These are phyloP conservation scores for Anethum foeniculum DNA, from an alignment of 140 eudicot genomes.

Conservation along the genomic window DNA sequence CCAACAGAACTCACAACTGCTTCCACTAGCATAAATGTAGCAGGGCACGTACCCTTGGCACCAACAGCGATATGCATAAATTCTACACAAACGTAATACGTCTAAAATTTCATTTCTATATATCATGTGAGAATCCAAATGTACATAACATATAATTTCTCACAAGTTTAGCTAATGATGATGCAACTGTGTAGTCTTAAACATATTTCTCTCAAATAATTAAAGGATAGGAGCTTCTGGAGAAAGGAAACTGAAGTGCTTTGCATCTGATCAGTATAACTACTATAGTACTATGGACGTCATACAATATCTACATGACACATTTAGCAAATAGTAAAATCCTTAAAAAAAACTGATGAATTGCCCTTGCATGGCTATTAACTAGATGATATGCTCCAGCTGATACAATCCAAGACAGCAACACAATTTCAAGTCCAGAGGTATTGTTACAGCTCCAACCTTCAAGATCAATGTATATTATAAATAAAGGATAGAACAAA, in stretches of 20 bases:
- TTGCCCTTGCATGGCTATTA: background rate
- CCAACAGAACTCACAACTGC: background rate
- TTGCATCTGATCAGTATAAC: background rate
- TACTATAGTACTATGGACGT: background rate
- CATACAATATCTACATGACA: background rate
- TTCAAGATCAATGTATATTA: background rate
- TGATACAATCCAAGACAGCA: background rate
- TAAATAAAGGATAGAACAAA: background rate
- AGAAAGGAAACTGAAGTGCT: background rate
- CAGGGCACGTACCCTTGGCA: background rate
- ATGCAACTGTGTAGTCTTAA: background rate
- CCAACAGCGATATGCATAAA: background rate
- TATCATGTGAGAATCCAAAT: background rate
- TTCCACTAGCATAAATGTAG: background rate
- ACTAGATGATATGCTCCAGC: background rate
- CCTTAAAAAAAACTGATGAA: background rate
- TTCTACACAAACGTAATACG: background rate
- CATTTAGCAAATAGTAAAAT: background rate
- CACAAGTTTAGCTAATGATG: background rate
- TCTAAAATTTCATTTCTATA: background rate
- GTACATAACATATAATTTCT: background rate
- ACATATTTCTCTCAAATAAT: background rate
- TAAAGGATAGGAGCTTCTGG: background rate
- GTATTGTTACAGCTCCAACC: background rate
- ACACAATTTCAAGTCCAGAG: background rate